Evolutionary conservation across 176 grass and related monocot genomes (phyloP), one percentile per base, ranked within the genome.

Genomic region (Tuctoria greenei): DNA sequence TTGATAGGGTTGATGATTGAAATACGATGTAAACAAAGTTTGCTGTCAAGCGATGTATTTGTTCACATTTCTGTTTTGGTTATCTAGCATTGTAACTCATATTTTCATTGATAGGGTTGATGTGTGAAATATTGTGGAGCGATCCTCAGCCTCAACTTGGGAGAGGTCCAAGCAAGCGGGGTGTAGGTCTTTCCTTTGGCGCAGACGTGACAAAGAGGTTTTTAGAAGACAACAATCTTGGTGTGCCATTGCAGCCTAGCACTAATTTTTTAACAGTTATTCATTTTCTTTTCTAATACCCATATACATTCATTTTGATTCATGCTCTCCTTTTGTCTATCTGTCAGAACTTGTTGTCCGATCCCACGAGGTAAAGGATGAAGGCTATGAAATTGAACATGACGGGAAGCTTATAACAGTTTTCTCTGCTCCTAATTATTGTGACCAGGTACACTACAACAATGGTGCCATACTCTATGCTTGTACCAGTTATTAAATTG

Each of bases 41-140:
- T 31, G 31, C 31, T 31, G 31, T 31, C 31, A 31, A 31, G 31
- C 31, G 3, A 31, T 31, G n/a, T 46, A 21, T 37, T 39, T 11
- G 14, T 61, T 65, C 8, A 42, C 59, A 47, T 35, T 5, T 63
- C 45, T 72, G 21, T 42, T 6, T 20, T 74, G 23, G 20, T 12
- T 65, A 50, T 51, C 39, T 39, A 17, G 13, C 34, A 52, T 66
- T 39, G 13, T 51, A 25, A 82, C 10, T 78, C 17, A 26, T 68
- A 17, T 76, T 57, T 24, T 71, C 47, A 13, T 42, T 23, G 11
- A 31, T 50, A 93, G 90, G 86, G 73, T 73, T 97, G 67, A 97
- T 97, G 93, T 97, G 90, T 72, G 90, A 93, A 74, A 61, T 97
- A 78, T 82, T 93, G 57, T 91, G 93, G 90, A 98, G 95, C 57